Percentiles rank a stretch among this genome's conserved stretches.
Conservation (phyloP, 2,329 filamentous ascomycete genomes). For the Pseudonectria foliicola region DNA sequence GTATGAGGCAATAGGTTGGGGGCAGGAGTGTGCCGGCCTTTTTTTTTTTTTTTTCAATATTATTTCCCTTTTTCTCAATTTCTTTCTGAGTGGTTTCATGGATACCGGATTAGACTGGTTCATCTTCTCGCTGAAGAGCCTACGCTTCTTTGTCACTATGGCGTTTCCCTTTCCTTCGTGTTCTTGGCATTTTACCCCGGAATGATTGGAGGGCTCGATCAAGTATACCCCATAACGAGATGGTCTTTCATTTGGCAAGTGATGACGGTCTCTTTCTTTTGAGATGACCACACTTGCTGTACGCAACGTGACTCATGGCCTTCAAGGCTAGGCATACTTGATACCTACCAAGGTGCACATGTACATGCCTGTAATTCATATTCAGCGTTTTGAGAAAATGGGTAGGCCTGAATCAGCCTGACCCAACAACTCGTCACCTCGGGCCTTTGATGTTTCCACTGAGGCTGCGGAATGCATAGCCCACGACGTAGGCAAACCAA, state of each 20-base stretch:
- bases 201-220: no score
- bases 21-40: constrained; percentile 8
- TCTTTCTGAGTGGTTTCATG: constrained; percentile 8
- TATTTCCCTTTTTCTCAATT: constrained; percentile 1
- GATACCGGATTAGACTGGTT: constrained; percentile 24
- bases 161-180: constrained; percentile 4
- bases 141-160: constrained; percentile 12
- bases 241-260: no score
- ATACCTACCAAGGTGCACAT: no score
- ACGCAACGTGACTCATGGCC: no score
- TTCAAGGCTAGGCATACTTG: no score
- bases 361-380: no score
- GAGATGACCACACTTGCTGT: no score
- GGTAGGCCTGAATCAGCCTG: constrained; percentile 4
- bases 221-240: no score
- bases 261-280: no score
- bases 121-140: constrained; percentile 28
- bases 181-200: neutral
- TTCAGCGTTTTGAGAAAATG: no score
- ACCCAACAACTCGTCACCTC: constrained; percentile 10
- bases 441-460: constrained; percentile 6
- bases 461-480: constrained; percentile 6
- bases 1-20: neutral
- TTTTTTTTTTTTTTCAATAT: no score
- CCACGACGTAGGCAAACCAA: no score